Percentiles rank a stretch among this genome's conserved stretches.
Conservation (phyloP, 2,329 filamentous ascomycete genomes). For the Microascus cirrosus region DNA sequence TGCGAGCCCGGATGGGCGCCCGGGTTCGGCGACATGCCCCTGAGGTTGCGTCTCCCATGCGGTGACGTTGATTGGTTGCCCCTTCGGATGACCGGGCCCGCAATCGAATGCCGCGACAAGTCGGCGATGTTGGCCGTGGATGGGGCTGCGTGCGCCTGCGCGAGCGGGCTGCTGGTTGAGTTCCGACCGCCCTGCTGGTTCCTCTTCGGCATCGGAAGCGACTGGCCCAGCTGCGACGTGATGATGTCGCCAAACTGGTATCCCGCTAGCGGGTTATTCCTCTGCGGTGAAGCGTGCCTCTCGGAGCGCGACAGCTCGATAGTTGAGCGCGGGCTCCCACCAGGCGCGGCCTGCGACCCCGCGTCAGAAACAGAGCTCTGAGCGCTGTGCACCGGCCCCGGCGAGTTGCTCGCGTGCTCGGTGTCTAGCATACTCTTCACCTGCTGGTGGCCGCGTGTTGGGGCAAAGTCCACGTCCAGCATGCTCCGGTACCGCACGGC, state of each 20-base stretch:
- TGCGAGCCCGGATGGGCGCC: conserved; percentile 16
- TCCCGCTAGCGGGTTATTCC: conserved; percentile 16
- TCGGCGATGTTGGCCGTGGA: conserved; percentile 20
- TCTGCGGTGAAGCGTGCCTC: conserved; percentile 1
- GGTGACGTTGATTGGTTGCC: conserved; percentile 43
- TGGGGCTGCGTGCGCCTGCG: conserved; percentile 14
- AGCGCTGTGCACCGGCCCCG: not conserved
- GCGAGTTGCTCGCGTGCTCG: conserved; percentile 14
- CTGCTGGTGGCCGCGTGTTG: conserved; percentile 22
- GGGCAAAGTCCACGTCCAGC: conserved; percentile 41
- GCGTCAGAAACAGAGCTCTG: conserved; percentile 2
- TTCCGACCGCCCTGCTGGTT: conserved; percentile 31
- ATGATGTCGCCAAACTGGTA: conserved; percentile 54
- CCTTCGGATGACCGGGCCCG: conserved; percentile 17
- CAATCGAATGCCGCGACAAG: conserved; percentile 16
- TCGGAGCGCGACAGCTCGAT: not conserved
- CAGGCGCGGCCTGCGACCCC: not conserved
- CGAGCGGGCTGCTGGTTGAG: conserved; percentile 21
- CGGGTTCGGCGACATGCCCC: conserved; percentile 28
- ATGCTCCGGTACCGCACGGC: conserved; percentile 39
- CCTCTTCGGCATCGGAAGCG: conserved; percentile 33
- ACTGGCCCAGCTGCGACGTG: conserved; percentile 36
- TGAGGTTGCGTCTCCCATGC: conserved; percentile 26
- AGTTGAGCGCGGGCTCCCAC: not conserved
- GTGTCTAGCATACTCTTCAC: conserved; percentile 43